Percentiles rank a stretch among this genome's conserved stretches.
Evolutionary conservation across 257 asterid genomes (phyloP).

Genomic region (Perilla frutescens): DNA sequence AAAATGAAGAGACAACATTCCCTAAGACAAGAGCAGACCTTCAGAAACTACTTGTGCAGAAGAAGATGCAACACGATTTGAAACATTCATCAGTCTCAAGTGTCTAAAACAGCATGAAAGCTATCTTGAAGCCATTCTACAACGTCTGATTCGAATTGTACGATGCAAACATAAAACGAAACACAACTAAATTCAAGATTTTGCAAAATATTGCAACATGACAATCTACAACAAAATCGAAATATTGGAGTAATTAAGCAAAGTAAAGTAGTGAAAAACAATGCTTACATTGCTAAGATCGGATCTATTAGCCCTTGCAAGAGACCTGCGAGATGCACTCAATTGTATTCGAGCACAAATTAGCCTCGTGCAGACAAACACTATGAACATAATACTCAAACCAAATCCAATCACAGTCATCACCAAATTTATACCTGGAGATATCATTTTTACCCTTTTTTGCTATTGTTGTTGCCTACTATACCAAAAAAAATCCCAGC

Average conservation of each 20-base stretch:
- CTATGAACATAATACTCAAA: constrained; percentile 76
- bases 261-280: constrained; percentile 8
- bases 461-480: neutral
- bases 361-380: constrained; percentile 84
- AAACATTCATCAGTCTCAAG: neutral
- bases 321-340: constrained; percentile 57
- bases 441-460: constrained; percentile 45
- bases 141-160: constrained; percentile 8
- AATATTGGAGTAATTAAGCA: neutral
- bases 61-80: neutral
- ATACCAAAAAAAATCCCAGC: constrained; percentile 24
- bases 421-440: constrained; percentile 74
- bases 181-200: constrained; percentile 25
- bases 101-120: neutral
- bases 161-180: neutral
- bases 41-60: constrained; percentile 25
- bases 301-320: constrained; percentile 61
- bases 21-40: constrained; percentile 10
- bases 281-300: constrained; percentile 73
- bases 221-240: constrained; percentile 33
- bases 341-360: constrained; percentile 81
- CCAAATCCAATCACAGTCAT: constrained; percentile 92
- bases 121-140: neutral
- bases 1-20: constrained; percentile 10
- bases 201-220: constrained; percentile 6